Evolutionary conservation across 2,329 filamentous ascomycete genomes (phyloP).

Genomic region (Rugonectria rugulosa): DNA sequence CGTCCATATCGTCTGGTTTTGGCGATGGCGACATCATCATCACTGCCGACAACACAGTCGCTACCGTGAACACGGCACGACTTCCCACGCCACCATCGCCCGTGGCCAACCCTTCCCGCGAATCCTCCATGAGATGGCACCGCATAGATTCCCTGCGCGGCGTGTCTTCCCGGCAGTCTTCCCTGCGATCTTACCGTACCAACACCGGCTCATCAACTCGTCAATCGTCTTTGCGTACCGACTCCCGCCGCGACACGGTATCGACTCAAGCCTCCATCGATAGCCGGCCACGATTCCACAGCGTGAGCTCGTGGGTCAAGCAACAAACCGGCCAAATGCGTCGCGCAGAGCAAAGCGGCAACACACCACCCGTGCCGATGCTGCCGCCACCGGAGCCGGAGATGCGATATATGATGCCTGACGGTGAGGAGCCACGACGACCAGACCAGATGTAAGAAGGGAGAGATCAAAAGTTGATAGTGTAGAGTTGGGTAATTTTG

Average conservation of each 20-base stretch:
- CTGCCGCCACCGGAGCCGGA: conserved; percentile 55
- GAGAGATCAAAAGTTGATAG: not conserved
- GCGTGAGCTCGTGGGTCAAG: conserved; percentile 69
- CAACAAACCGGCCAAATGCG: conserved; percentile 66
- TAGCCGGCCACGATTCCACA: conserved; percentile 62
- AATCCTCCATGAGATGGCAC: conserved; percentile 23
- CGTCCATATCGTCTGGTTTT: conserved; percentile 70
- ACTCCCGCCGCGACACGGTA: conserved; percentile 54
- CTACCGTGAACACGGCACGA: conserved; percentile 24
- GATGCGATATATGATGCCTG: conserved; percentile 60
- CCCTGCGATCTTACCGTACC: conserved; percentile 12
- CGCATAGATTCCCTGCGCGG: conserved; percentile 43
- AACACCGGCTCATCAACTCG: not conserved
- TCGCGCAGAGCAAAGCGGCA: conserved; percentile 50
- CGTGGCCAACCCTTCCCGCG: conserved; percentile 19
- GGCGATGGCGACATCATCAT: conserved; percentile 67
- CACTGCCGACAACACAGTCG: conserved; percentile 41
- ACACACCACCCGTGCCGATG: conserved; percentile 51
- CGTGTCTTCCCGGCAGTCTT: conserved; percentile 4
- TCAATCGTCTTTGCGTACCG: not conserved
- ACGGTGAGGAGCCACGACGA: conserved; percentile 55
- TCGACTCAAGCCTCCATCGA: conserved; percentile 64
- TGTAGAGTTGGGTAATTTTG: conserved; percentile 1
- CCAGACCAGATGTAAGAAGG: conserved; percentile 42
- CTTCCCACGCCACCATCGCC: conserved; percentile 22